Percentiles rank a stretch among this genome's conserved stretches.
phyloP scores from a whole-genome alignment of 108 stramenopile species.

The Epithemia pelagica region DNA sequence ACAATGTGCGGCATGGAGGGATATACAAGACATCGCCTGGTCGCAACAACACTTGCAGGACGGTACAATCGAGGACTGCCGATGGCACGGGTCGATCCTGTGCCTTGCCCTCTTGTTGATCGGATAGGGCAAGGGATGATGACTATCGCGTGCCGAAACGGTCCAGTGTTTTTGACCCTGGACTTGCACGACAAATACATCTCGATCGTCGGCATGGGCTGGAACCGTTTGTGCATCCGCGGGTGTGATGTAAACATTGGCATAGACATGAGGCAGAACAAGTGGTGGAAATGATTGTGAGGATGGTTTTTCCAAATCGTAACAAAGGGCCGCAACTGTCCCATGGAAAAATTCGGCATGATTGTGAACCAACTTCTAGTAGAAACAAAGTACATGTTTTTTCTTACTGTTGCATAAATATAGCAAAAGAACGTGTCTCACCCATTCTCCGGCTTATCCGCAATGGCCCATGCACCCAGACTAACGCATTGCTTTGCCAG shows the following conservation, averaged over 20 bases:
- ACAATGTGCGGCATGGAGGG: slow-evolving; percentile 77
- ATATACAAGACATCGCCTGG: slow-evolving; percentile 83
- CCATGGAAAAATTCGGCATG: slow-evolving; percentile 58
- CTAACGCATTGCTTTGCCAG: slow-evolving; percentile 70
- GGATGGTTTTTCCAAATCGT: slow-evolving; percentile 51
- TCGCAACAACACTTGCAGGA: slow-evolving; percentile 33
- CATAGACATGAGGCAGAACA: slow-evolving; percentile 72
- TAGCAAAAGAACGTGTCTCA: too few relatives aligned
- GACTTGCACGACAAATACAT: slow-evolving; percentile 81
- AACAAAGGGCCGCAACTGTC: slow-evolving; percentile 50
- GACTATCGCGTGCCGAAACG: slow-evolving; percentile 49
- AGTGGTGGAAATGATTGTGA: not conserved
- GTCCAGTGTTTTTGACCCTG: slow-evolving; percentile 70
- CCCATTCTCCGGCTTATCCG: too few relatives aligned
- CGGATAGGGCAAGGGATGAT: slow-evolving; percentile 62
- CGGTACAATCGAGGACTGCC: slow-evolving; percentile 23
- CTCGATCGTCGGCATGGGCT: slow-evolving; percentile 85
- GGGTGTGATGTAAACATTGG: slow-evolving; percentile 79
- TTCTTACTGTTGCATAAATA: too few relatives aligned
- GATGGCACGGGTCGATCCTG: slow-evolving; percentile 40
- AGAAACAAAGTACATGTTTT: too few relatives aligned
- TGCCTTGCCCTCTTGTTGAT: slow-evolving; percentile 83
- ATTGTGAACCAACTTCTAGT: slow-evolving; percentile 71
- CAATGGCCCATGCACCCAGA: slow-evolving; percentile 41
- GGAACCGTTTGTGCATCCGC: slow-evolving; percentile 61